These are phyloP conservation scores for Forsythia suspensa DNA, from an alignment of 257 asterid genomes.

Conservation along the genomic window DNA sequence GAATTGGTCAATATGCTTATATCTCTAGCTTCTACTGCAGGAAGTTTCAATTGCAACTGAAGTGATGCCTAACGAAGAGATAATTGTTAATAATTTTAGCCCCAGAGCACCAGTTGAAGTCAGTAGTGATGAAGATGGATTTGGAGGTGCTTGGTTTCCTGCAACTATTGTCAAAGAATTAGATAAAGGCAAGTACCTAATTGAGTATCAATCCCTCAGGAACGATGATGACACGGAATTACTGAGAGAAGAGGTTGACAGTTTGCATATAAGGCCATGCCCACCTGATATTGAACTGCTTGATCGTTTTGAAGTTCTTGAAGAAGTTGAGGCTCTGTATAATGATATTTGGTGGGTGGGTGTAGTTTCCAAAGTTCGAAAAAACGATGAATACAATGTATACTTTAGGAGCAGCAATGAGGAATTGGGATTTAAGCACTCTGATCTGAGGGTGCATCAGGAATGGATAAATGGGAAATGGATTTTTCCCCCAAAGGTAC, in stretches of 20 bases:
- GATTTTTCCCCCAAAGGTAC: conserved; percentile 45
- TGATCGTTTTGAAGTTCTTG: conserved; percentile 37
- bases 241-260: conserved; percentile 60
- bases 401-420: conserved; percentile 38
- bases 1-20: background rate
- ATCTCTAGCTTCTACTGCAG: conserved; percentile 31
- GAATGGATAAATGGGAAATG: conserved; percentile 60
- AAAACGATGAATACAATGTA: conserved; percentile 37
- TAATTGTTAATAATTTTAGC: conserved; percentile 17
- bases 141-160: conserved; percentile 56
- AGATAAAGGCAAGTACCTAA: conserved; percentile 29
- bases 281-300: conserved; percentile 49
- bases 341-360: conserved; percentile 69
- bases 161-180: conserved; percentile 38
- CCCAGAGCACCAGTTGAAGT: conserved; percentile 47
- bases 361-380: conserved; percentile 36
- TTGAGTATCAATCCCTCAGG: conserved; percentile 38
- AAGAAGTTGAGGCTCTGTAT: conserved; percentile 50
- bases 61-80: conserved; percentile 8
- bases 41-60: background rate
- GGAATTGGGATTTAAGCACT: conserved; percentile 34
- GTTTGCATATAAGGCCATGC: conserved; percentile 51
- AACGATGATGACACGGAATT: conserved; percentile 33
- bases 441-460: conserved; percentile 49
- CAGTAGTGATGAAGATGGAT: conserved; percentile 48